Base-by-base conservation (phyloP, 345 rosid genomes). In the Iberis pinnata region DNA sequence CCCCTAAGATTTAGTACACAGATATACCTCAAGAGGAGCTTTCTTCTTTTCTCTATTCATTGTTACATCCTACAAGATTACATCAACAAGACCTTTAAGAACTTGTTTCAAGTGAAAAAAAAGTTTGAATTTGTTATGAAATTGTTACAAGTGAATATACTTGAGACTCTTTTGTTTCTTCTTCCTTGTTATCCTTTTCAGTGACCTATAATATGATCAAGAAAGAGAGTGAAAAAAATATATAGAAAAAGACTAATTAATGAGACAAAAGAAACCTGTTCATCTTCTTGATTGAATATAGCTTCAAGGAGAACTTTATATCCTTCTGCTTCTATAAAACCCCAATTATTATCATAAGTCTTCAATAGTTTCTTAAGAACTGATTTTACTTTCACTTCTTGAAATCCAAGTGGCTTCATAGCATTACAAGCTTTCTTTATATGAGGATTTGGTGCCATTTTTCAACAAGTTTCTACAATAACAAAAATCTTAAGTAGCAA, bases 331-430 rank as follows among this genome's bases (percentile, higher is more conserved):
- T 45, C 63, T 17, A 89, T 86, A 11, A 77, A 70, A 24, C 70
- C 75, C 89, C 95, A 86, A 8, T 86, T 81, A 24, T 77, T 80
- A 0, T 81, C 87, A 61, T 86, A 89, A 5, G 51, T 70, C 75
- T 58, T 8, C 7, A 78, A 49, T 43, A 86, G 93, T 37, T 42
- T 72, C 63, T 77, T 83, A 14, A 89, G 67, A 9, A 83, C 86
- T 5, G 86, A 82, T 47, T 73, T 83, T 45, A 75, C 81, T 69
- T 50, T 72, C 0, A 35, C 59, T 60, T 78, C 81, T 18, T 8
- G 11, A 9, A 86, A 72, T 36, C 88, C 95, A 8, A 86, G 39
- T 7, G 12, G 65, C 67, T 39, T 73, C 97, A 86, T 86, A 4
- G 95, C 80, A 11, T 19, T 35, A 39, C 73, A 81, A 58, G 95